These are phyloP conservation scores for Cercospora nicotianae DNA, from an alignment of 2,329 filamentous ascomycete species.

Conservation along the genomic window DNA sequence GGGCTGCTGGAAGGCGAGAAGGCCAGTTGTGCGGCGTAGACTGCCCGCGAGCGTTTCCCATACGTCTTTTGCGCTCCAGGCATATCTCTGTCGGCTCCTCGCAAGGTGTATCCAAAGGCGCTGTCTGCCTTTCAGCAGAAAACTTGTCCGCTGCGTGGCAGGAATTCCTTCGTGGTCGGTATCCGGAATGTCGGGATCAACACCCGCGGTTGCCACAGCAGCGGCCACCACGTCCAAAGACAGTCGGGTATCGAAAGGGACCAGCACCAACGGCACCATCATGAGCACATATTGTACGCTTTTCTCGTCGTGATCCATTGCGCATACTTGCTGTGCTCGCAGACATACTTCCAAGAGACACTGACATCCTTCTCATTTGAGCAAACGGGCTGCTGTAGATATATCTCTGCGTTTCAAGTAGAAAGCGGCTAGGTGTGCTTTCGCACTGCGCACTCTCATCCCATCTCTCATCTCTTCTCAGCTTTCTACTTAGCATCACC, in stretches of 20 bases:
- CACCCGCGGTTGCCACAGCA: not conserved
- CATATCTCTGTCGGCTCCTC: slow-evolving; percentile 26
- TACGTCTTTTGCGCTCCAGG: slow-evolving; percentile 38
- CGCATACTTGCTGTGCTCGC: not conserved
- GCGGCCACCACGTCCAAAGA: not conserved
- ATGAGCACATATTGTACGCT: slow-evolving; percentile 10
- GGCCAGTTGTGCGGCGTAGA: slow-evolving; percentile 28
- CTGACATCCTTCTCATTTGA: not conserved
- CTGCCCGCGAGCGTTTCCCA: slow-evolving; percentile 41
- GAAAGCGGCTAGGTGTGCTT: not conserved
- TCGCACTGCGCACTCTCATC: not conserved
- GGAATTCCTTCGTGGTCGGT: not conserved
- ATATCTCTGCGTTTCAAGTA: slow-evolving; percentile 9
- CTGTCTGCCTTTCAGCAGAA: not conserved
- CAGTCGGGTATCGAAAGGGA: not conserved
- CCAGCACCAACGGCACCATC: slow-evolving; percentile 9
- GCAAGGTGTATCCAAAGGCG: not conserved
- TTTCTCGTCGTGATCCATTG: slow-evolving; percentile 5
- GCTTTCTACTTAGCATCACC: slow-evolving; percentile 2
- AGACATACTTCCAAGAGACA: not conserved
- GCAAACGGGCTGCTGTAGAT: not conserved
- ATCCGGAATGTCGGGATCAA: slow-evolving; percentile 1
- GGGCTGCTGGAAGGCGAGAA: slow-evolving; percentile 30
- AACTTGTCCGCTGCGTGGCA: not conserved
- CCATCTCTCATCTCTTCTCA: not conserved